phyloP scores from a whole-genome alignment of 768 basidiomycete genomes.

The Trametes meyenii region DNA sequence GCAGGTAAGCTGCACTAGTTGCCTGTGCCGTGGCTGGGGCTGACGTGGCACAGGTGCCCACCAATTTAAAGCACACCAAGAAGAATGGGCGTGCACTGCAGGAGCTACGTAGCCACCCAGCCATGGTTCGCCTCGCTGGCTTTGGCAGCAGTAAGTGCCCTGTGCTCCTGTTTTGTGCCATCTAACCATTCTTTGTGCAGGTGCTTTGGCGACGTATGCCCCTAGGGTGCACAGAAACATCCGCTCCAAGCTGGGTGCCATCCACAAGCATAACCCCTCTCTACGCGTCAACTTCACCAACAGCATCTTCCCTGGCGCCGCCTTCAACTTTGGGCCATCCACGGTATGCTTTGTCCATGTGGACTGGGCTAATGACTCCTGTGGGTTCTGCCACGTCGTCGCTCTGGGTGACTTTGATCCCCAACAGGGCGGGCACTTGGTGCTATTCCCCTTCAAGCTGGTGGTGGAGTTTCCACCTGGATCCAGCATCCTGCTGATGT shows the following conservation, averaged over 20 bases:
- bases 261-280: neutral
- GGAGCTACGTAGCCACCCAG: neutral
- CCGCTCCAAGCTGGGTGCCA: neutral
- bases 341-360: neutral
- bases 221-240: constrained; percentile 11
- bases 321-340: constrained; percentile 22
- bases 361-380: constrained; percentile 2
- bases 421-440: constrained; percentile 14
- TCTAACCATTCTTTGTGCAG: neutral
- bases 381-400: constrained; percentile 14
- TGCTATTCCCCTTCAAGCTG: constrained; percentile 14
- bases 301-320: constrained; percentile 13
- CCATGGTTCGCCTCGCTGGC: neutral
- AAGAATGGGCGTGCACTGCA: neutral
- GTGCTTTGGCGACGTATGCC: constrained; percentile 6
- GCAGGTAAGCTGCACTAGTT: neutral
- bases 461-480: constrained; percentile 22
- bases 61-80: neutral
- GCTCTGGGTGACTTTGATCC: constrained; percentile 19
- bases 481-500: constrained; percentile 21
- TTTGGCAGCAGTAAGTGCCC: neutral
- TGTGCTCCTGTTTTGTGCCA: neutral
- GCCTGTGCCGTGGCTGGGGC: no score
- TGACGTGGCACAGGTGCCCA: neutral
- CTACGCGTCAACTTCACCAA: neutral